Base-by-base conservation (phyloP, 2,329 filamentous ascomycete species). In the Fusarium albidum region DNA sequence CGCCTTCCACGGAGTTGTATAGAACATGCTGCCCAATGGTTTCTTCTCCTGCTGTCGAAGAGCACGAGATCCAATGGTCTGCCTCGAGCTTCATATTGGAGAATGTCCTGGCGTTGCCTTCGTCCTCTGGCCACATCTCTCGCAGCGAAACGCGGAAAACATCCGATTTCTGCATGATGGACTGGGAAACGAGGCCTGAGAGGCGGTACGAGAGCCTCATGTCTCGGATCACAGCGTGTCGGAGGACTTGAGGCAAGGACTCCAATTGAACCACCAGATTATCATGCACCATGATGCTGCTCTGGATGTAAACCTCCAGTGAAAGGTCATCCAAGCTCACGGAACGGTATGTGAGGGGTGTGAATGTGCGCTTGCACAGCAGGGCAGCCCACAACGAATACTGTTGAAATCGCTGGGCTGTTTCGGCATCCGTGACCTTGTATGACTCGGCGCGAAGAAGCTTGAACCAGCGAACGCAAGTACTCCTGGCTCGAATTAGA, bases 341-440 rank as follows among this genome's bases (percentile, higher is more conserved):
- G 4, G 33, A 9, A 1, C 29, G 33, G 9, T 46, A 37, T 0
- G n/a, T n/a, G 9, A 65, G 25, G 6, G 63, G 53, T 0, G 59
- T 47, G 29, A 71, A 75, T 0, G 73, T 76, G 5, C 68, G 63
- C 25, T 75, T 76, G 50, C 84, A 88, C 1, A 88, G 69, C 1
- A 89, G 59, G 0, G 84, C 79, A 1, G 84, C 80, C 70, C 79
- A 80, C 1, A 88, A 73, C 0, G 76, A 75, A 53, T 84, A 85
- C 3, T 63, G 60, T 32, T 66, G 64, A 9, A 63, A 65, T 11
- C 57, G 72, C 32, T 73, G 71, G 0, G 77, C 69, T 0, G 70
- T 70, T 2, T 75, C 69, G 0, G 70, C 62, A 31, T 82, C 75
- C 0, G 50, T 69, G 0, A 76, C 69, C 2, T 66, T 69, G 15